Evolutionary conservation across 2,329 filamentous ascomycete species (phyloP).

Genomic region (Verticillium nonalfalfae): DNA sequence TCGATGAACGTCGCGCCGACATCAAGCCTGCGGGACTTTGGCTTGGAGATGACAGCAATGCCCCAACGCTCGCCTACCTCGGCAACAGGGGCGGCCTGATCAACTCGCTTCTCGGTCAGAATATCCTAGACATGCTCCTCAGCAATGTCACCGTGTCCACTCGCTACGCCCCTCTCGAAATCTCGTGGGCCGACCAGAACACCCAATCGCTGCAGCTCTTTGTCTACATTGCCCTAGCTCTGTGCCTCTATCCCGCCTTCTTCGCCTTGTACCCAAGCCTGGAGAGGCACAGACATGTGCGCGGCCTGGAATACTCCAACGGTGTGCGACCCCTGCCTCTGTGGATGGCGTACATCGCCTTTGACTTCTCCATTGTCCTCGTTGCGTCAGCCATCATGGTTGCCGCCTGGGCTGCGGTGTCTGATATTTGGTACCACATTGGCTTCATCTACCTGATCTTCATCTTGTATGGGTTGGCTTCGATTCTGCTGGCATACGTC

Average conservation of each 20-base stretch:
- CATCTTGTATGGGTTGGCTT: constrained; percentile 62
- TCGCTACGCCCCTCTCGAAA: constrained; percentile 68
- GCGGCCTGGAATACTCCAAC: constrained; percentile 85
- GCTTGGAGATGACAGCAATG: constrained; percentile 53
- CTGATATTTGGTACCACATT: constrained; percentile 67
- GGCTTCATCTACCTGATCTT: constrained; percentile 72
- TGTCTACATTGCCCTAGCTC: constrained; percentile 73
- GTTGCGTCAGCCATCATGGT: constrained; percentile 58
- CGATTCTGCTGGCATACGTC: constrained; percentile 71
- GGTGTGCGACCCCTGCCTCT: constrained; percentile 76
- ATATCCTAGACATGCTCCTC: constrained; percentile 59
- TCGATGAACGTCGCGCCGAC: constrained; percentile 56
- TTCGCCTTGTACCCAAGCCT: constrained; percentile 85
- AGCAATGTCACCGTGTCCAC: constrained; percentile 64
- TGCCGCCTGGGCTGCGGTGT: constrained; percentile 61
- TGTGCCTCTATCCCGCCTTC: constrained; percentile 76
- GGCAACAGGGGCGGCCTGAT: constrained; percentile 52
- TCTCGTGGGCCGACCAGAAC: constrained; percentile 57
- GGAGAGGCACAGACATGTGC: constrained; percentile 71
- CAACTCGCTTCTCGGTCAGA: constrained; percentile 57
- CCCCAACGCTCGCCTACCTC: constrained; percentile 65
- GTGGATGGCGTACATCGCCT: constrained; percentile 76
- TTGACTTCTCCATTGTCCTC: constrained; percentile 74
- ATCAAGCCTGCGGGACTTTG: constrained; percentile 77
- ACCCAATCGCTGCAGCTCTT: constrained; percentile 71